phyloP scores from a whole-genome alignment of 208 protist species.

The Acanthamoeba castellanii region DNA sequence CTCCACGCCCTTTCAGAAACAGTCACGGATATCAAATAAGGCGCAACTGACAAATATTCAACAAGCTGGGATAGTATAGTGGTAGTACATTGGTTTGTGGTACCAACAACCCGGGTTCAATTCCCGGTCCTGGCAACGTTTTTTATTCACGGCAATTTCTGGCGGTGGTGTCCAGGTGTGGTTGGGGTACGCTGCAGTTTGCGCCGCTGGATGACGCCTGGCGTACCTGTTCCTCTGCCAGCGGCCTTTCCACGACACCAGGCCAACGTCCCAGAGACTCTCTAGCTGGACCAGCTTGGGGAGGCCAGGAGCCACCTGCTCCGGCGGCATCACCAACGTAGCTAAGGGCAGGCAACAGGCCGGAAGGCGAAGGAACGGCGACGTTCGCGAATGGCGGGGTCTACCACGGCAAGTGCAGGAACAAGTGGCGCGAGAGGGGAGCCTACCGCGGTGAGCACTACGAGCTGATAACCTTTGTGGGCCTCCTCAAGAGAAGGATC shows the following conservation, averaged over 20 bases:
- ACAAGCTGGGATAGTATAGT: slow-evolving; percentile 76
- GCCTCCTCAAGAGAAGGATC: background rate
- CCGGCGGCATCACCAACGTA: too few species aligned
- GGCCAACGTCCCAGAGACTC: too few species aligned
- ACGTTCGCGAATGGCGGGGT: slow-evolving; percentile 1
- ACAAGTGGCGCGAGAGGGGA: background rate
- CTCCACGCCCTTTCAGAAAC: background rate
- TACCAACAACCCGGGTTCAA: slow-evolving; percentile 76
- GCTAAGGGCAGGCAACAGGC: too few species aligned
- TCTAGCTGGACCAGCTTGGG: too few species aligned
- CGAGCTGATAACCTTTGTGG: background rate
- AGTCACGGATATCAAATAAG: too few species aligned
- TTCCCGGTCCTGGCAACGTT: slow-evolving; percentile 61
- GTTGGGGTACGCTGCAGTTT: slow-evolving; percentile 6
- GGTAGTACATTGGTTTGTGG: slow-evolving; percentile 77
- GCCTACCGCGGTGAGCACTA: background rate
- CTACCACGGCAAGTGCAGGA: slow-evolving; percentile 20
- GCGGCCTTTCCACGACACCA: too few species aligned
- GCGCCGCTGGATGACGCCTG: too few species aligned
- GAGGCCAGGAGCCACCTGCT: too few species aligned
- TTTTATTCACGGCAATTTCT: too few species aligned
- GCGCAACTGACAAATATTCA: too few species aligned
- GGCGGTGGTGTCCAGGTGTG: background rate
- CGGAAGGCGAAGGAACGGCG: background rate
- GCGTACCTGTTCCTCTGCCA: too few species aligned